Base-by-base conservation (phyloP, 352 stramenopile species). In the Globisporangium nodosum region DNA sequence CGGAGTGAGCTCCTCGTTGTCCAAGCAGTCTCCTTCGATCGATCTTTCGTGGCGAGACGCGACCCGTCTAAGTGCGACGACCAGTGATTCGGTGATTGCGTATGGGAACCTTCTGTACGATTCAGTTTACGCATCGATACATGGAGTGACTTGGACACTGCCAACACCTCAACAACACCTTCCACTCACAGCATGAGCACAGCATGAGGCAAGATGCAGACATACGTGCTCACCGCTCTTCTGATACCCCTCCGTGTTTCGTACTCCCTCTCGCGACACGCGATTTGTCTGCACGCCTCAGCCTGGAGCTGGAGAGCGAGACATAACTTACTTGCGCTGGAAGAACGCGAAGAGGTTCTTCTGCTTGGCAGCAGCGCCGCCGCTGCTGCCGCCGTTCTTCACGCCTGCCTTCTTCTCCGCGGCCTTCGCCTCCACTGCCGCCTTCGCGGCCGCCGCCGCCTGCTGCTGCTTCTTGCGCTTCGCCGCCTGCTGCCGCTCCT, bases 331-430 rank as follows among this genome's bases (percentile, higher is more conserved):
- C 59, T 78, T 73, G 2, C 60, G 60, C 43, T 58, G 54, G 46
- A 90, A 90, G 71, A 90, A 90, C 31, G 78, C 82, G 58, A 78
- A 74, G 33, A 90, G 54, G 33, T 88, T 80, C 58, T 84, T 85
- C 58, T 90, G 80, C 72, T 88, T 88, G 45, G 70, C 63, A 3
- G 78, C 68, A 2, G 68, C 80, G 30, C 42, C 67, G 18, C 70
- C 52, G 24, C 21, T 18, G 31, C 16, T 7, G n/a, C 35, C 31
- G n/a, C 16, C 18, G n/a, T 12, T 35, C 35, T 31, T 48, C 15
- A 20, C n/a, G 20, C 43, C 43, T 1, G 51, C 21, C 15, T 56
- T 56, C n/a, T 74, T 74, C 62, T 80, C 85, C 11, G 81, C 82
- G n/a, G 70, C 66, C 56, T 87, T 78, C 51, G 78, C 79, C 42